Evolutionary conservation across 139 green algal genomes (phyloP).

Genomic region (Picocystis salinarum): DNA sequence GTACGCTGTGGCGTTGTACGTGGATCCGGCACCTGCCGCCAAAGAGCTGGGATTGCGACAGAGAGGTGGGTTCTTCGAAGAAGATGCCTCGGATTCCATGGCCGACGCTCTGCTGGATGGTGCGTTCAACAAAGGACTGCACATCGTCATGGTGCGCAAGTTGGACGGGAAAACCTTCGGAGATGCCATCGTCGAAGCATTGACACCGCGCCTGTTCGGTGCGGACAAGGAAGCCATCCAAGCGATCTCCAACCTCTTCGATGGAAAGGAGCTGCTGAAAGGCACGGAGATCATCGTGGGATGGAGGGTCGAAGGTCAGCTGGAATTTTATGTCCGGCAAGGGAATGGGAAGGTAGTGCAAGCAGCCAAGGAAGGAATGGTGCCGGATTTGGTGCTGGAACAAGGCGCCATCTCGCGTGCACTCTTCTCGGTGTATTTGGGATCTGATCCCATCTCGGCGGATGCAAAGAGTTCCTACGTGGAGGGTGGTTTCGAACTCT

Average conservation of each 20-base stretch:
- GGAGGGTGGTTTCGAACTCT: constrained; percentile 26
- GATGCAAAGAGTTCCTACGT: constrained; percentile 24
- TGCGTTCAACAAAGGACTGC: constrained; percentile 45
- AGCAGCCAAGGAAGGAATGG: background rate
- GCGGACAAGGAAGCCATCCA: constrained; percentile 9
- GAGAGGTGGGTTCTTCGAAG: constrained; percentile 51
- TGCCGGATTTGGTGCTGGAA: constrained; percentile 29
- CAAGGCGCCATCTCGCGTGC: constrained; percentile 34
- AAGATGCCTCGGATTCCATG: too few species aligned
- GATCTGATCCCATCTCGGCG: constrained; percentile 21
- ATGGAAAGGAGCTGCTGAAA: background rate
- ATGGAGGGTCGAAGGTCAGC: too few species aligned
- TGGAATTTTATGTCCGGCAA: too few species aligned
- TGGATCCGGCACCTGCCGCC: constrained; percentile 43
- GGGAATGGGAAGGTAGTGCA: background rate
- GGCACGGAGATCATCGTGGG: background rate
- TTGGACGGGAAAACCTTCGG: constrained; percentile 45
- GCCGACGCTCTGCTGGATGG: constrained; percentile 41
- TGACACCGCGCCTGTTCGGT: constrained; percentile 40
- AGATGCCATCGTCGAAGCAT: constrained; percentile 42
- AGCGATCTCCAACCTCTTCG: background rate
- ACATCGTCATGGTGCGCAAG: constrained; percentile 47
- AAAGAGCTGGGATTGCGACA: constrained; percentile 51
- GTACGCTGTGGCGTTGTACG: constrained; percentile 51
- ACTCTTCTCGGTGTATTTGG: constrained; percentile 59